These are phyloP conservation scores for Rubroboletus satanas DNA, from an alignment of 768 basidiomycete genomes.

Conservation along the genomic window DNA sequence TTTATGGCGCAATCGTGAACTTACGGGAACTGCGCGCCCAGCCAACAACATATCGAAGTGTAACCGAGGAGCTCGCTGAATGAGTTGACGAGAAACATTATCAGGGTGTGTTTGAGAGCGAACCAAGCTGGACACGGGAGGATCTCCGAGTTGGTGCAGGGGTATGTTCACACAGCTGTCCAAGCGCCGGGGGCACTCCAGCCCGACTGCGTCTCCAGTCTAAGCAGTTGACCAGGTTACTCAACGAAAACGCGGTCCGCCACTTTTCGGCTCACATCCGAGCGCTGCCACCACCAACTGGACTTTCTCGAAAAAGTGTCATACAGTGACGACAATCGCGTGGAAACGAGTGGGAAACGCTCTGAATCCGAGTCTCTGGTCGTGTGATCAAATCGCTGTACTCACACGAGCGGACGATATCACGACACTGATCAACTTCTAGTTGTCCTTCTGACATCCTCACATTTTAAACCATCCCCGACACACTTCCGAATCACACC, in stretches of 20 bases:
- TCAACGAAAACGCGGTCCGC: not conserved
- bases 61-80: constrained; percentile 69
- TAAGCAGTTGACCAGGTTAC: not conserved
- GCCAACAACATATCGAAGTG: constrained; percentile 72
- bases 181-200: not conserved
- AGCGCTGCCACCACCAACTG: not conserved
- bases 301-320: too few species aligned
- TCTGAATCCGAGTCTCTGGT: too few species aligned
- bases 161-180: constrained; percentile 18
- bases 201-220: not conserved
- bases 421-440: too few species aligned
- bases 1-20: constrained; percentile 30
- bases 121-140: not conserved
- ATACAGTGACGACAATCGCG: too few species aligned
- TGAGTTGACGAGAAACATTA: constrained; percentile 20
- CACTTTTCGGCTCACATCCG: not conserved
- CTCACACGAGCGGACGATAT: too few species aligned
- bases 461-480: constrained; percentile 35
- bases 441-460: not conserved
- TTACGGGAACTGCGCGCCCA: constrained; percentile 87
- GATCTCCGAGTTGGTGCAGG: constrained; percentile 2
- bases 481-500: constrained; percentile 36
- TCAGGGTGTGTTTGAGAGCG: not conserved
- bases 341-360: too few species aligned
- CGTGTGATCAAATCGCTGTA: too few species aligned